Evolutionary conservation across 371 early-diverging fungal species (phyloP).

Genomic region (Lichtheimia ornata): DNA sequence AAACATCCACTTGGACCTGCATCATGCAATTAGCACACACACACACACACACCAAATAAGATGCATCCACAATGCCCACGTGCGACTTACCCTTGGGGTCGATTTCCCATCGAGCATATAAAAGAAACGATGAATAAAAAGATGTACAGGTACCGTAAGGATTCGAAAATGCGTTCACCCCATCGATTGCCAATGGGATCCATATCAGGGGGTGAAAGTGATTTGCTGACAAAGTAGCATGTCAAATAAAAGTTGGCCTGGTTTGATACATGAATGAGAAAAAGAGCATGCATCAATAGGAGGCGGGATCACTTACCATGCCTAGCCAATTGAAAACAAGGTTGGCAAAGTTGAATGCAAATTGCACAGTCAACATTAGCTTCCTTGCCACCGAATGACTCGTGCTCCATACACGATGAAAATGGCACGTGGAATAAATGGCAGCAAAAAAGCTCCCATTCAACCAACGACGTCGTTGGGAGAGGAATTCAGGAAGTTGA

Average conservation of each 20-base stretch:
- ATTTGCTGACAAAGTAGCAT: constrained; percentile 70
- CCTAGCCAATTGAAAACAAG: constrained; percentile 82
- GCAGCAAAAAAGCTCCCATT: constrained; percentile 84
- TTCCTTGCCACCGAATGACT: constrained; percentile 65
- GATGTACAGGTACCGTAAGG: constrained; percentile 63
- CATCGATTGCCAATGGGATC: constrained; percentile 61
- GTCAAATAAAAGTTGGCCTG: constrained; percentile 79
- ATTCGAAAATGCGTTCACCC: constrained; percentile 47
- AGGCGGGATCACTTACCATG: constrained; percentile 50
- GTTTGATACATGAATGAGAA: constrained; percentile 36
- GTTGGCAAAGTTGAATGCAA: constrained; percentile 71
- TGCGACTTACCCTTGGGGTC: constrained; percentile 75
- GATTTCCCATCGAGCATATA: constrained; percentile 80
- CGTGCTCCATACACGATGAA: constrained; percentile 61
- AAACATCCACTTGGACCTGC: constrained; percentile 56
- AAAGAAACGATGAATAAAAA: constrained; percentile 67
- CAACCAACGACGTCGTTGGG: constrained; percentile 88
- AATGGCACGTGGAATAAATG: constrained; percentile 60
- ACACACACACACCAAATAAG: not conserved
- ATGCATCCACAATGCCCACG: no score
- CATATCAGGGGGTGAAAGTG: constrained; percentile 36
- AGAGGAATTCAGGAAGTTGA: constrained; percentile 79
- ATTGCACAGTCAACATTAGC: constrained; percentile 65
- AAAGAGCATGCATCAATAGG: not conserved
- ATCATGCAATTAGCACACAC: constrained; percentile 2